These are phyloP conservation scores for Claviceps cyperi DNA, from an alignment of 2,329 filamentous ascomycete species.

Conservation along the genomic window DNA sequence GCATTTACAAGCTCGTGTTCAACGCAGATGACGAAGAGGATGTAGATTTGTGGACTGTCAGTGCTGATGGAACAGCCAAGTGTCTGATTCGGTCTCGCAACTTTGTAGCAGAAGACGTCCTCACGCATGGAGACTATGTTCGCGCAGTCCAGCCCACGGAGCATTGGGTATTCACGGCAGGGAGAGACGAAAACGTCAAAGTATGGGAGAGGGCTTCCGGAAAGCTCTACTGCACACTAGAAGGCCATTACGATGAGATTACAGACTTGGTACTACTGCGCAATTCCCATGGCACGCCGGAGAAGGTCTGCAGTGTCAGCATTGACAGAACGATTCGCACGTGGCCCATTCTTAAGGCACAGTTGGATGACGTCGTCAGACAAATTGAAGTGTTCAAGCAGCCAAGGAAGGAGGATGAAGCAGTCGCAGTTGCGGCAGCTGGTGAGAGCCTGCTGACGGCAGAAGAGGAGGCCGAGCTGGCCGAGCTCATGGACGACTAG, in stretches of 20 bases:
- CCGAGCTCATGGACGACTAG: slow-evolving; percentile 70
- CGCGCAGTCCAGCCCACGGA: slow-evolving; percentile 64
- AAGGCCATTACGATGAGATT: slow-evolving; percentile 87
- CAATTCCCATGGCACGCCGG: slow-evolving; percentile 19
- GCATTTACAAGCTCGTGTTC: slow-evolving; percentile 69
- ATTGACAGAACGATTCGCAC: slow-evolving; percentile 80
- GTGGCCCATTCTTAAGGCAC: slow-evolving; percentile 59
- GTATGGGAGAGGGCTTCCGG: slow-evolving; percentile 71
- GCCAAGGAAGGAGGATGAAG: slow-evolving; percentile 25
- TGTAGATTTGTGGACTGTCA: slow-evolving; percentile 80
- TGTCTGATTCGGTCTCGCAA: slow-evolving; percentile 54
- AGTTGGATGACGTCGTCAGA: slow-evolving; percentile 34
- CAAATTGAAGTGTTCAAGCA: slow-evolving; percentile 32
- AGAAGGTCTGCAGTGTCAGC: slow-evolving; percentile 60
- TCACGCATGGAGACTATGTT: slow-evolving; percentile 81
- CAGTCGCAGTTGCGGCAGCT: slow-evolving; percentile 27
- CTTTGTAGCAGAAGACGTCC: slow-evolving; percentile 57
- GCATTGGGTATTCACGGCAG: slow-evolving; percentile 72
- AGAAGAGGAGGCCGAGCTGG: slow-evolving; percentile 86
- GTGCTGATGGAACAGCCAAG: slow-evolving; percentile 77
- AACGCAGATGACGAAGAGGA: slow-evolving; percentile 44
- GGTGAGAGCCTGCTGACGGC: slow-evolving; percentile 50
- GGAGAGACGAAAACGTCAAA: slow-evolving; percentile 80
- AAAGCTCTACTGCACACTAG: slow-evolving; percentile 56
- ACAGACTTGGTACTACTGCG: slow-evolving; percentile 58